Evolutionary conservation across 441 rosid species (phyloP), one percentile per base, ranked within the genome.

Genomic region (Populus hybrid): DNA sequence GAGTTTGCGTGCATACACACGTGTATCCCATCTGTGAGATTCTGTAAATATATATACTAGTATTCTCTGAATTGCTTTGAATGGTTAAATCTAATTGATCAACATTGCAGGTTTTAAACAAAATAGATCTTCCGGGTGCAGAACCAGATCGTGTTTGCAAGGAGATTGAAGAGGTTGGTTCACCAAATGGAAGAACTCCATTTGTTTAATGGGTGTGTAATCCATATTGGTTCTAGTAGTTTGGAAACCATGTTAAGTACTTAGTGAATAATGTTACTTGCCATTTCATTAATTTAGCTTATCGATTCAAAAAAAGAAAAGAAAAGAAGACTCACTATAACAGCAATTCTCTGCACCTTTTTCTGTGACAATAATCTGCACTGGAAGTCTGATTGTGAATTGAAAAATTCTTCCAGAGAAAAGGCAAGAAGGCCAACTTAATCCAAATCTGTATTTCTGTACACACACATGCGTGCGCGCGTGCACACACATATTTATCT

Each of bases 91-190:
- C 23, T 57, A 57, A 2, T 2, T 2, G 10, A 6, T 57, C 8
- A 57, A 57, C 8, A 57, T 67, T 83, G 53, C 86, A 93, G 99
- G 99, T 95, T 74, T 82, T 95, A 82, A 94, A 95, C 90, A 95
- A 95, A 87, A 94, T 96, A 88, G 99, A 96, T 84, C 99, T 96
- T 81, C 99, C 98, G 65, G 97, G 99, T 40, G 98, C 99, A 70
- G 97, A 93, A 75, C 98, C 99, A 70, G 95, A 90, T 73, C 87
- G 87, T 64, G 93, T 96, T 77, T 71, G 86, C 79, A 84, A 75
- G 84, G 99, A 96, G 90, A 94, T 96, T 84, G 98, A 96, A 88
- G 99, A 96, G 98, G 99, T 94, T 84, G 87, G 95, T 88, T 78
- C 81, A 75, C 76, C 83, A 40, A 79, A 69, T 74, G 75, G 81